Conservation (phyloP, 1,284 basidiomycete species). For the Cerrena zonata region DNA sequence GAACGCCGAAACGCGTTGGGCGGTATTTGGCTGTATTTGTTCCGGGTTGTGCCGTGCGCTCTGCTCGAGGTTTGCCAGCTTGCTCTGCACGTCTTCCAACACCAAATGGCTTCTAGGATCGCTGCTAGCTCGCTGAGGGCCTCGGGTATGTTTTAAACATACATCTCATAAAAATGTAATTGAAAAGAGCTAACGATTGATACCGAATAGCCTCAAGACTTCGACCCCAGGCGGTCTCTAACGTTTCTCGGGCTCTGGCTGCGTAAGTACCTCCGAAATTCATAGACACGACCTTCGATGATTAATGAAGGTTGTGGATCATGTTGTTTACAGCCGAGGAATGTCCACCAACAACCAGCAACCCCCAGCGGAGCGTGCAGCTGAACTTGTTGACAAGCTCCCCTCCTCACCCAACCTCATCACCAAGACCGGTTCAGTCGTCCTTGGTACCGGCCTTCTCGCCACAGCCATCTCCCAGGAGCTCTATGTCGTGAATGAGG, state of each 20-base stretch:
- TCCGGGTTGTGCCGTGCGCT: constrained; percentile 7
- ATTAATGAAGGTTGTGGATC: constrained; percentile 1
- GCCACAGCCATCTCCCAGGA: constrained; percentile 96
- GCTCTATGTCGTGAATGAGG: constrained; percentile 96
- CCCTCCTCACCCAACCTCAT: constrained; percentile 85
- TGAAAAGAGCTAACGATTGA: not conserved
- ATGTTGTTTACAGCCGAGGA: constrained; percentile 43
- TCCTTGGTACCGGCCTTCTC: constrained; percentile 84
- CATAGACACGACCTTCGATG: not conserved
- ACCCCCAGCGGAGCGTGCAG: constrained; percentile 85
- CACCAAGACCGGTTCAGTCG: constrained; percentile 89
- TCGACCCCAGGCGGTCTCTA: constrained; percentile 53
- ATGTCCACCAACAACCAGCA: constrained; percentile 57
- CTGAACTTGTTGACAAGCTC: constrained; percentile 85
- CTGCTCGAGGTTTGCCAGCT: constrained; percentile 15
- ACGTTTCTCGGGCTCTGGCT: constrained; percentile 45
- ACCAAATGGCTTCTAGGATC: constrained; percentile 65
- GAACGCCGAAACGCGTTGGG: not conserved
- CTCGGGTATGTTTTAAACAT: constrained; percentile 41
- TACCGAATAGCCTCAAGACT: constrained; percentile 30
- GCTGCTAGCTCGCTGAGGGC: constrained; percentile 59
- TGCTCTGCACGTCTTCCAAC: constrained; percentile 17
- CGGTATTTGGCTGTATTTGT: constrained; percentile 1
- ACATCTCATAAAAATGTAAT: not conserved
- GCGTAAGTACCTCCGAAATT: constrained; percentile 41